phyloP scores from a whole-genome alignment of 805 yeast species.

The Jamesozyma hellenica region DNA sequence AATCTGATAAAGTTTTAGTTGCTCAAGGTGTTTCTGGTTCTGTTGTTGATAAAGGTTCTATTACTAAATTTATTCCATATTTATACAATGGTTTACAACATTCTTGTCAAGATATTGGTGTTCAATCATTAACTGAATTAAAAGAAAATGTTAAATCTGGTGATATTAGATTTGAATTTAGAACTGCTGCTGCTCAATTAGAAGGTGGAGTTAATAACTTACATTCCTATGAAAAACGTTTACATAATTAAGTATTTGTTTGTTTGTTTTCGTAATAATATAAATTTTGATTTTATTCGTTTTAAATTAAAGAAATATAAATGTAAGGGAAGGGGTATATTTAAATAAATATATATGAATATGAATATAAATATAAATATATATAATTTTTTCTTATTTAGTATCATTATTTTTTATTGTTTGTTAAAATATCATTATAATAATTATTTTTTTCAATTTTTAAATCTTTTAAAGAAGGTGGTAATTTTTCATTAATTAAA shows the following conservation, averaged over 20 bases:
- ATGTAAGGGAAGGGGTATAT: too few relatives aligned
- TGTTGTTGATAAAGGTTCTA: constrained; percentile 93
- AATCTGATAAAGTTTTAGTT: constrained; percentile 86
- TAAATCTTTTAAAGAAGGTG: constrained; percentile 63
- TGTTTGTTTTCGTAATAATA: too few relatives aligned
- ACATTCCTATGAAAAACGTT: constrained; percentile 94
- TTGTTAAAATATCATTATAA: constrained; percentile 16
- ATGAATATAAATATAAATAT: not conserved
- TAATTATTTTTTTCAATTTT: constrained; percentile 36
- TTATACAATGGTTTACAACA: constrained; percentile 93
- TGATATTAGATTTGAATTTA: constrained; percentile 82
- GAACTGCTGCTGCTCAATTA: constrained; percentile 97
- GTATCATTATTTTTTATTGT: not conserved
- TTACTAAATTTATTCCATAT: constrained; percentile 89
- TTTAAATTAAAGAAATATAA: too few relatives aligned
- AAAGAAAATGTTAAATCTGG: constrained; percentile 57
- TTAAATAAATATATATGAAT: too few relatives aligned
- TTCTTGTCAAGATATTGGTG: constrained; percentile 97
- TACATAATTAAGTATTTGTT: constrained; percentile 54
- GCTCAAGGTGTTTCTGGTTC: constrained; percentile 99
- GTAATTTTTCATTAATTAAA: constrained; percentile 74
- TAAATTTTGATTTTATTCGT: too few relatives aligned
- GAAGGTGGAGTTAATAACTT: constrained; percentile 98
- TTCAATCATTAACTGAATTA: constrained; percentile 51
- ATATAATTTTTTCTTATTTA: not conserved